Conservation (phyloP, 768 basidiomycete species). For the Trametes sanguinea region DNA sequence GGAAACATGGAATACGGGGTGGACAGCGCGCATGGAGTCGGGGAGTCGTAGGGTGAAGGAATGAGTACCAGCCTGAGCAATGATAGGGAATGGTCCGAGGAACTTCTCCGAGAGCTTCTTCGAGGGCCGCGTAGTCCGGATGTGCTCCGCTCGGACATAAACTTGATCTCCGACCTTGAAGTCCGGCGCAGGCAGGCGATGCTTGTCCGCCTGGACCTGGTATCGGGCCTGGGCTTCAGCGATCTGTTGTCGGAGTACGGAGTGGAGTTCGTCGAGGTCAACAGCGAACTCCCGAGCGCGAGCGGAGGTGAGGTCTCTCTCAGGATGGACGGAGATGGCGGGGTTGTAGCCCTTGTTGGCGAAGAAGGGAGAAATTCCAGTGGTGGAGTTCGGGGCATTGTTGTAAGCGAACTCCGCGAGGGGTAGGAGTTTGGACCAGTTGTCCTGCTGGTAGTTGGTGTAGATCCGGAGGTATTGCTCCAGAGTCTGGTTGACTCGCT, state of each 20-base stretch:
- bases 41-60: slow-evolving; percentile 29
- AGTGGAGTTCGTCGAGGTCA: slow-evolving; percentile 27
- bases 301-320: slow-evolving; percentile 15
- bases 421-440: neutral
- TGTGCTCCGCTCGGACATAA: neutral
- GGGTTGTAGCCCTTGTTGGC: slow-evolving; percentile 16
- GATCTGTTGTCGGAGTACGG: slow-evolving; percentile 22
- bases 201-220: slow-evolving; percentile 3
- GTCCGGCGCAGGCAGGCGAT: neutral
- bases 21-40: slow-evolving; percentile 22
- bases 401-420: no score
- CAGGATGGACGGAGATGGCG: slow-evolving; percentile 16
- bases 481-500: slow-evolving; percentile 27
- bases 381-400: no score
- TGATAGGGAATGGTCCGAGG: slow-evolving; percentile 27
- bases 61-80: slow-evolving; percentile 22
- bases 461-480: slow-evolving; percentile 33
- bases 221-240: slow-evolving; percentile 20
- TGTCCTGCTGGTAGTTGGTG: neutral
- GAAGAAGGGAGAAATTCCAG: slow-evolving; percentile 1
- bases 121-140: neutral
- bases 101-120: slow-evolving; percentile 30
- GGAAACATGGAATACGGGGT: slow-evolving; percentile 29
- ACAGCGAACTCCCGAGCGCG: slow-evolving; percentile 21
- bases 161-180: slow-evolving; percentile 5